Conservation (phyloP, 139 green algal species). For the Penium margaritaceum region DNA sequence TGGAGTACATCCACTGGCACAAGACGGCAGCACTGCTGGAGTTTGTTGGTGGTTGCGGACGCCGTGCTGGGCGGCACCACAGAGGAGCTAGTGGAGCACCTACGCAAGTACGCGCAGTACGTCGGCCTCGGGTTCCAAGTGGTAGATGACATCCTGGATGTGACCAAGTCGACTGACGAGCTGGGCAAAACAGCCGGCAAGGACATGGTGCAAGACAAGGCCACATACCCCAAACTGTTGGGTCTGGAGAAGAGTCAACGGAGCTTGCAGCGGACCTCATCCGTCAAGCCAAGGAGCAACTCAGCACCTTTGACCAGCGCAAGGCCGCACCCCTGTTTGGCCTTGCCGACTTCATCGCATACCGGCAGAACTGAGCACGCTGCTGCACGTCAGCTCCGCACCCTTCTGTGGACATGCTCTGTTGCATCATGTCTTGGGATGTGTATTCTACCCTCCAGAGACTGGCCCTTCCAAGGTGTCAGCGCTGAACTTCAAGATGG, state of each 20-base stretch:
- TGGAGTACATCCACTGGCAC: conserved; percentile 98
- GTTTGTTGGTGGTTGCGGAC: conserved; percentile 82
- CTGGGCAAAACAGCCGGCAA: conserved; percentile 98
- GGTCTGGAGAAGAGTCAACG: conserved; percentile 46
- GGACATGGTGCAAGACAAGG: conserved; percentile 86
- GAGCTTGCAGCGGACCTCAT: conserved; percentile 85
- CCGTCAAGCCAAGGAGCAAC: conserved; percentile 74
- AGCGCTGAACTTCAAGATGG: no score
- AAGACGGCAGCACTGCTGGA: conserved; percentile 97
- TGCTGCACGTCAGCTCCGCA: no score
- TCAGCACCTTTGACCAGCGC: conserved; percentile 66
- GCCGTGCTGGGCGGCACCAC: conserved; percentile 68
- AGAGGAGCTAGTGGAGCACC: conserved; percentile 74
- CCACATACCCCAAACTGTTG: conserved; percentile 87
- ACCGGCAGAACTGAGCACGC: conserved; percentile 81
- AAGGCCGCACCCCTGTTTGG: conserved; percentile 75
- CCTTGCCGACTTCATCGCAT: conserved; percentile 90
- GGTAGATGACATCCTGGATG: conserved; percentile 97
- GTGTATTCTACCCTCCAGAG: no score
- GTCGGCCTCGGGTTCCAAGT: conserved; percentile 98
- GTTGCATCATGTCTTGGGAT: no score
- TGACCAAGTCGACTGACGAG: conserved; percentile 73
- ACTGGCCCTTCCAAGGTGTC: no score
- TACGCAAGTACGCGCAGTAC: conserved; percentile 82
- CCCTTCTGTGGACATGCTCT: no score